These are phyloP conservation scores for Daucus carota DNA, from an alignment of 129 eudicot species.

Conservation along the genomic window DH1_v3.0 NC_030382.2:40537501-40538000, in stretches of 20 bases:
- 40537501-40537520: not conserved
- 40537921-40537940: conserved; percentile 68
- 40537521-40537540: not conserved
- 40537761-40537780: not conserved
- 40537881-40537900: conserved; percentile 42
- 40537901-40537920: conserved; percentile 54
- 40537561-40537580: not conserved
- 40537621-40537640: not conserved
- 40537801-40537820: not conserved
- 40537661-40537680: not conserved
- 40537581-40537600: not conserved
- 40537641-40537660: not conserved
- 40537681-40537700: not conserved
- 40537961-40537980: conserved; percentile 84
- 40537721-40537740: not conserved
- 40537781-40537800: not conserved
- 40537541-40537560: not conserved
- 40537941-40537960: conserved; percentile 60
- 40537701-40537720: conserved; percentile 1
- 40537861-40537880: conserved; percentile 76
- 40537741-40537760: not conserved
- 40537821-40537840: not conserved
- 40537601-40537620: not conserved
- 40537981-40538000: conserved; percentile 92
- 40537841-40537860: conserved; percentile 5